Conservation (phyloP, 2,329 filamentous ascomycete genomes). For the Nothomitra cinnamomea region DNA sequence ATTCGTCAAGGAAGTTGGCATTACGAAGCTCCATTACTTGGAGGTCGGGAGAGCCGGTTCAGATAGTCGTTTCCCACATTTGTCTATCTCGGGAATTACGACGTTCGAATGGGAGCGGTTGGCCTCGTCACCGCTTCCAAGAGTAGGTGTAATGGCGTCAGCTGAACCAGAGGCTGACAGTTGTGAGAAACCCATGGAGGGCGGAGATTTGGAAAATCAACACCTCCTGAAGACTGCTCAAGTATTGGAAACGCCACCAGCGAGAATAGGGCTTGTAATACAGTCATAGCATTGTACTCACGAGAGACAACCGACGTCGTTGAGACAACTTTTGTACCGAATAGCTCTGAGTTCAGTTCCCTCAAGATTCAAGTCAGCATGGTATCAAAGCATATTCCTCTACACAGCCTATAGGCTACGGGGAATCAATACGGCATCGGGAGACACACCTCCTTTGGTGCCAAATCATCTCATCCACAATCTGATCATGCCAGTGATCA, state of each 20-base stretch:
- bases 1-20: constrained; percentile 51
- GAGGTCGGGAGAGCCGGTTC: background rate
- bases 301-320: background rate
- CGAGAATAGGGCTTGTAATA: background rate
- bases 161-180: background rate
- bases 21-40: constrained; percentile 36
- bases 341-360: constrained; percentile 1
- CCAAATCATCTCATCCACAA: background rate
- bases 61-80: background rate
- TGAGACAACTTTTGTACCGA: constrained; percentile 4
- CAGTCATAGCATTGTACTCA: constrained; percentile 1
- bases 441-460: background rate
- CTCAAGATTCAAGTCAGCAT: constrained; percentile 2
- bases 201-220: background rate
- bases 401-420: background rate
- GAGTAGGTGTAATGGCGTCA: background rate
- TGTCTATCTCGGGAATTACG: background rate
- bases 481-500: background rate
- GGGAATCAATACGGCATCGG: background rate
- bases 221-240: background rate
- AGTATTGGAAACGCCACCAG: constrained; percentile 1
- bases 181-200: background rate
- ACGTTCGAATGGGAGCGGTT: background rate
- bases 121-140: background rate
- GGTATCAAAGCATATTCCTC: background rate